Base-by-base conservation (phyloP, 208 protist species). In the Trypanosoma caninum region DNA sequence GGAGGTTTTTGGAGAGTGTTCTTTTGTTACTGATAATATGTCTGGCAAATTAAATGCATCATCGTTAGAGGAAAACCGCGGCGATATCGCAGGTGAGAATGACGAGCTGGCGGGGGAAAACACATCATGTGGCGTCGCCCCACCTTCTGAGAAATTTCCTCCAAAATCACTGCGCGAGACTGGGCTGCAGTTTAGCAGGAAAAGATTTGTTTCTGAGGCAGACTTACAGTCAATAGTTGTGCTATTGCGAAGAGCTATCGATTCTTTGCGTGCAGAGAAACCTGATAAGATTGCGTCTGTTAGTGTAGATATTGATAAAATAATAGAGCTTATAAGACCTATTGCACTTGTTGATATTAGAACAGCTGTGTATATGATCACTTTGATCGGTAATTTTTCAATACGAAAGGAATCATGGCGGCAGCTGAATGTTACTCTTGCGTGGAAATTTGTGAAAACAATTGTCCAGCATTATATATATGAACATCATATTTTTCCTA, bases 341-440 rank as follows among this genome's bases (percentile, higher is more conserved):
- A 5, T 76, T 25, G 44, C 63, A 9, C 30, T 69, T 20, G 40
- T 48, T 11, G 70, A 76, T 53, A 35, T 59, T 6, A 25, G 53
- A 20, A 18, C 37, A 25, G 65, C 79, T 0, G 16, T 78, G 11
- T 71, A 78, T 55, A 60, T 71, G 22, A 46, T 37, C 44, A 54
- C 72, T 0, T 34, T 86, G 13, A 30, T 70, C 20, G 65, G 61
- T 10, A 82, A 80, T 42, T 44, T 79, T 25, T 59, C 68, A 6
- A 51, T 45, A 1, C 33, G 51, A 10, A 48, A 63, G 2, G 66
- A 62, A 14, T 56, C 33, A 41, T 18, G 35, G 11, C 1, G 47
- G 16, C 62, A 65, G 16, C 47, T 70, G 25, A 51, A 62, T 11
- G 54, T 45, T n/a, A 22, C 42, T 2, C 23, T 53, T 6, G 53